Evolutionary conservation across 2,329 filamentous ascomycete genomes (phyloP), one percentile per base, ranked within the genome.

Genomic region (Elsinoe ampelina): DNA sequence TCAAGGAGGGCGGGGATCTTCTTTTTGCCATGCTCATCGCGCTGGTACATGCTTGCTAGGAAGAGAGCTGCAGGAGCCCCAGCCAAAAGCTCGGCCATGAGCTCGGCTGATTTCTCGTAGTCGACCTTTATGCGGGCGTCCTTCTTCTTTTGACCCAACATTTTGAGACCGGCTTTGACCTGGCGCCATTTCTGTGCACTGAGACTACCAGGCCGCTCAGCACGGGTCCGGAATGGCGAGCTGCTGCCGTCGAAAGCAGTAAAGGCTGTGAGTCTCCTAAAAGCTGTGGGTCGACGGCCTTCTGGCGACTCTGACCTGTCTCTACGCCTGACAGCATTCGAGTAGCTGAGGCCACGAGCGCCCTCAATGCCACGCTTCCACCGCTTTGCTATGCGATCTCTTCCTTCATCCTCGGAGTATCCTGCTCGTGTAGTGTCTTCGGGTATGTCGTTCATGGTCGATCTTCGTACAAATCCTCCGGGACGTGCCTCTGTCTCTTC

Each of bases 31-130:
- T 96, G 89, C 71, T 98, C 93, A 64, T 98, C 93, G 58, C 93
- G 82, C 72, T 97, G 93, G 64, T 97, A 93, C 88, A 97, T 96
- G 67, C 91, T 96, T 6, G 93, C 93, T 54, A 98, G 76, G 71
- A 98, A 95, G 58, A 98, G 76, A 17, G 92, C 93, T 20, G 93
- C 93, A 2, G 93, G 93, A 1, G 91, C 89, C 55, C 90, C 93
- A 42, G 93, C 95, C 50, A 93, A 82, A 36, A 98, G 76, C 71
- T 98, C 93, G 1, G 93, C 93, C 81, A 98, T 92, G 47, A 98
- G 77, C 70, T 98, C 93, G 1, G 93, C 90, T 8, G 92, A 97
- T 70, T 97, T 98, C 66, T 87, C 85, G 67, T 93, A 90, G 69
- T 98, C 93, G 59, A 96, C 86, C 43, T 87, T 86, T 57, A 80